Evolutionary conservation across 768 basidiomycete species (phyloP).

Genomic region (Amanita fuliginea): DNA sequence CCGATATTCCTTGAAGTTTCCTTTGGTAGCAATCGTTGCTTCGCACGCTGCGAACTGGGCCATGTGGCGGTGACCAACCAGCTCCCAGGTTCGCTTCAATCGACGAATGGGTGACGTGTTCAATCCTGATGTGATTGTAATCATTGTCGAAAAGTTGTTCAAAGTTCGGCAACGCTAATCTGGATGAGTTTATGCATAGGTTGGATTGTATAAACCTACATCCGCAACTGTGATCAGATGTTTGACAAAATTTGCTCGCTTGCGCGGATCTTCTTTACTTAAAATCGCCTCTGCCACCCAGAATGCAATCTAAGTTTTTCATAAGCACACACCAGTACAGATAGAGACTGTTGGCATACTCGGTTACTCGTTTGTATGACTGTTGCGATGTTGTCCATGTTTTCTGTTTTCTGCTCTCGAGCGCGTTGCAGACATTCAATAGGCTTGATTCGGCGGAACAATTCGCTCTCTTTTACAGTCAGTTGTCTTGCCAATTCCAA

Average conservation of each 20-base stretch:
- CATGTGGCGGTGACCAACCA: constrained; percentile 67
- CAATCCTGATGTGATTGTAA: constrained; percentile 88
- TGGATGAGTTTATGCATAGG: not conserved
- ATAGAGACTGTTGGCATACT: constrained; percentile 26
- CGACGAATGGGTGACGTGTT: constrained; percentile 91
- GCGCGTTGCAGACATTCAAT: constrained; percentile 86
- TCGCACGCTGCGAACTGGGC: constrained; percentile 71
- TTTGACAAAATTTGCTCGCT: constrained; percentile 73
- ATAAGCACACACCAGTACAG: not conserved
- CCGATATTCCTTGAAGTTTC: constrained; percentile 91
- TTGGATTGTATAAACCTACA: constrained; percentile 35
- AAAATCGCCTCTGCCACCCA: constrained; percentile 90
- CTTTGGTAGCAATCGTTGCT: constrained; percentile 83
- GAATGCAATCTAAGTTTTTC: constrained; percentile 59
- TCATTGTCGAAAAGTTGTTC: constrained; percentile 97
- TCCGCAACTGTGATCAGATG: constrained; percentile 89
- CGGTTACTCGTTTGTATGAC: constrained; percentile 86
- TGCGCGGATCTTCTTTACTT: constrained; percentile 68
- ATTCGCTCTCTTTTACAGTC: constrained; percentile 78
- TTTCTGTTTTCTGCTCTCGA: constrained; percentile 62
- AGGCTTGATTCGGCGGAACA: constrained; percentile 82
- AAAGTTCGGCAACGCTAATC: constrained; percentile 73
- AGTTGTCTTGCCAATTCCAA: constrained; percentile 88
- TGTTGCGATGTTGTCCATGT: constrained; percentile 73
- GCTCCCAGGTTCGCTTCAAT: constrained; percentile 89